Conservation (phyloP, 2,329 filamentous ascomycete species). For the Pezicula neosporulosa region DNA sequence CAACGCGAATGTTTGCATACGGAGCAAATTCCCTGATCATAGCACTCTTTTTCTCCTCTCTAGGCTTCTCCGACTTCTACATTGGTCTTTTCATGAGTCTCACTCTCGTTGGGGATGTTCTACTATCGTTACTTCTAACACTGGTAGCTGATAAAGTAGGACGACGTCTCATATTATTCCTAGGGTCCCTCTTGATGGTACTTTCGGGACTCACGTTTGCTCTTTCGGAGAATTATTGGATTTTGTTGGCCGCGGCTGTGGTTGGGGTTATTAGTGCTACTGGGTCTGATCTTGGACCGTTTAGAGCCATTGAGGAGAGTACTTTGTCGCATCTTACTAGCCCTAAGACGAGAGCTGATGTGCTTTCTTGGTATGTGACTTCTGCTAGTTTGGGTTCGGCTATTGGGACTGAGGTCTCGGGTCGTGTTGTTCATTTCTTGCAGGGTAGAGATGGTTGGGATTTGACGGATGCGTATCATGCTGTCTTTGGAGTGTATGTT, state of each 20-base stretch:
- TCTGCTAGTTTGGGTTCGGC: constrained; percentile 56
- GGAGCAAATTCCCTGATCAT: constrained; percentile 53
- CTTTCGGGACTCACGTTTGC: constrained; percentile 53
- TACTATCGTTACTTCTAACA: constrained; percentile 54
- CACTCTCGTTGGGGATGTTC: constrained; percentile 55
- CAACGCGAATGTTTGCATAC: constrained; percentile 59
- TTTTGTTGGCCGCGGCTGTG: constrained; percentile 52
- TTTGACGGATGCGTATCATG: constrained; percentile 44
- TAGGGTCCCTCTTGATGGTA: constrained; percentile 52
- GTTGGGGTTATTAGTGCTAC: constrained; percentile 59
- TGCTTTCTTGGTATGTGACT: constrained; percentile 59
- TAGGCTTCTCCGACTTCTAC: constrained; percentile 45
- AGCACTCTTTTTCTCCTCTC: constrained; percentile 49
- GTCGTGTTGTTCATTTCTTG: constrained; percentile 53
- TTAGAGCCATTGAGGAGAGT: constrained; percentile 57
- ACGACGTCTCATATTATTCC: constrained; percentile 44
- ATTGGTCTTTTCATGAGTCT: constrained; percentile 64
- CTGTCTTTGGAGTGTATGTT: constrained; percentile 55
- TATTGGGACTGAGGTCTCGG: constrained; percentile 53
- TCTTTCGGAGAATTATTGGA: constrained; percentile 48
- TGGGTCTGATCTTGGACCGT: constrained; percentile 60
- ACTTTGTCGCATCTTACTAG: constrained; percentile 51
- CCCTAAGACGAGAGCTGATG: constrained; percentile 42
- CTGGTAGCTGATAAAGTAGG: constrained; percentile 55
- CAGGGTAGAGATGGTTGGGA: constrained; percentile 39